A percentile compares a stretch with the other conserved stretches of the same genome.
phyloP scores from a whole-genome alignment of 2,329 filamentous ascomycete genomes.

The Paecilomyces dactylethromorphus region DNA sequence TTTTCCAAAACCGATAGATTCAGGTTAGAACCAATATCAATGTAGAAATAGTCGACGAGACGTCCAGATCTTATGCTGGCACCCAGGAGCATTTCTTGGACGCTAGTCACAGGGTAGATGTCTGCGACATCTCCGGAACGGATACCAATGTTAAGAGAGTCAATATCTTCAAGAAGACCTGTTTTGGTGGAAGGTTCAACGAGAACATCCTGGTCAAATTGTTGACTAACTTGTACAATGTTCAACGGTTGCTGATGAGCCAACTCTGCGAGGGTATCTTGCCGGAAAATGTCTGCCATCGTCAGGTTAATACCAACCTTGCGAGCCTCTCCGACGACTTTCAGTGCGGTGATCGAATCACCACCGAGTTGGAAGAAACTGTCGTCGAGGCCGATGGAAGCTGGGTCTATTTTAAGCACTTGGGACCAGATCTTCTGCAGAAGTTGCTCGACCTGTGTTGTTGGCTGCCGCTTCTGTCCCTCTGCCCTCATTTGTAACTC shows the following conservation, averaged over 20 bases:
- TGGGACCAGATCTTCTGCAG: constrained; percentile 15
- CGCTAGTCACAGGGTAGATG: not conserved
- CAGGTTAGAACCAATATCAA: not conserved
- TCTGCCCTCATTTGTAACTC: not conserved
- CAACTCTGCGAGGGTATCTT: not conserved
- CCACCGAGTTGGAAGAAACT: constrained; percentile 26
- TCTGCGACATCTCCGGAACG: not conserved
- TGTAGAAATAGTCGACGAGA: not conserved
- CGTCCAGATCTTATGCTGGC: not conserved
- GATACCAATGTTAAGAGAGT: not conserved
- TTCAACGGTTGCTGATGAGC: not conserved
- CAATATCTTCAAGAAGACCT: not conserved
- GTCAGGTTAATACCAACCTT: not conserved
- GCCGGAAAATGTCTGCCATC: not conserved
- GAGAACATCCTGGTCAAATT: not conserved
- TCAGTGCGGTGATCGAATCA: constrained; percentile 20
- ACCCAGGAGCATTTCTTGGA: not conserved
- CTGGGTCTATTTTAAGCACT: constrained; percentile 11
- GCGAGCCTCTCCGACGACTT: constrained; percentile 5
- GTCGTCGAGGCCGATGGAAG: constrained; percentile 14
- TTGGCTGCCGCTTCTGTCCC: not conserved
- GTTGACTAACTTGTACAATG: not conserved
- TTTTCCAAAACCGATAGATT: not conserved
- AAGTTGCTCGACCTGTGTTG: constrained; percentile 6
- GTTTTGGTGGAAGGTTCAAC: not conserved